Conservation (phyloP, 148 eudicot species). For the Hydrangea macrophylla region DNA sequence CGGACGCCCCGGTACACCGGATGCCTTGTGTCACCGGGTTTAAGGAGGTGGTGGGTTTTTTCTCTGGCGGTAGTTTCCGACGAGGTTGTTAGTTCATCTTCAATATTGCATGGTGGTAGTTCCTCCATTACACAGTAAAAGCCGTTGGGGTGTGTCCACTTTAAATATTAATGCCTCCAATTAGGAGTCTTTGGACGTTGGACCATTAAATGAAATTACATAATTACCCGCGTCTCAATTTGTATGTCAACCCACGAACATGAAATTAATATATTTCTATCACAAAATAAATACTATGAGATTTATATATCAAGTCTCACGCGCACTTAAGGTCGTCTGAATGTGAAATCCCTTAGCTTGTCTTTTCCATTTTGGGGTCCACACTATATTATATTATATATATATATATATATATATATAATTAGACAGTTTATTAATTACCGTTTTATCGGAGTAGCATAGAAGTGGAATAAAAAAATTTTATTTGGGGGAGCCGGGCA, state of each 20-base stretch:
- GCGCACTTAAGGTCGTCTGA: too few species aligned
- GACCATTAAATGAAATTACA: neutral
- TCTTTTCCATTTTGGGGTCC: too few species aligned
- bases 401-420: too few species aligned
- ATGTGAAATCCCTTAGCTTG: too few species aligned
- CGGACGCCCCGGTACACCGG: conserved; percentile 64
- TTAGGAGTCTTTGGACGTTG: neutral
- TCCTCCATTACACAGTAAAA: conserved; percentile 24
- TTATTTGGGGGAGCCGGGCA: too few species aligned
- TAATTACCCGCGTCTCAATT: neutral
- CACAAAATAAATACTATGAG: too few species aligned
- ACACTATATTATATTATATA: too few species aligned
- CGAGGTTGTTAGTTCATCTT: conserved; percentile 12
- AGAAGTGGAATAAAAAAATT: too few species aligned
- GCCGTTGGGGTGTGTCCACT: neutral
- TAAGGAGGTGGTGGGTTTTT: neutral
- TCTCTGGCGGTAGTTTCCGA: conserved; percentile 17
- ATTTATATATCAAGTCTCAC: too few species aligned
- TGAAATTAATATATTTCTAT: neutral
- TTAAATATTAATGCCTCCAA: neutral
- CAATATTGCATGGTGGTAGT: conserved; percentile 15
- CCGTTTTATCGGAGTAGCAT: too few species aligned
- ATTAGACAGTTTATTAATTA: too few species aligned
- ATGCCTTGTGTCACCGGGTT: conserved; percentile 32
- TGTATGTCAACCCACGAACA: too few species aligned